Conservation (phyloP, 108 stramenopile species). For the Craspedostauros australis region DNA sequence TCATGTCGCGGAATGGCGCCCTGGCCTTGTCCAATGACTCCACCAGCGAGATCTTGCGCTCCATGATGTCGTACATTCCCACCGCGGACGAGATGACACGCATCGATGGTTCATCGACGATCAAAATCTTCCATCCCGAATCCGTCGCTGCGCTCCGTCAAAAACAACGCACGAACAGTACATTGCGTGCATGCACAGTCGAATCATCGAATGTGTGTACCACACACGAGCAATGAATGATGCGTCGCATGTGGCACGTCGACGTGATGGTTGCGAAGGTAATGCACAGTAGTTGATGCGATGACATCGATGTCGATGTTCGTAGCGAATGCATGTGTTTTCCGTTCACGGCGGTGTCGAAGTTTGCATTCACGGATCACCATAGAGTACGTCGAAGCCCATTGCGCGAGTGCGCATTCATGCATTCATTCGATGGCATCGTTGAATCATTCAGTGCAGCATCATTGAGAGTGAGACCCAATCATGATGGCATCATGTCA, state of each 20-base stretch:
- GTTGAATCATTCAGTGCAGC: no score
- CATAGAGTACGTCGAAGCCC: no score
- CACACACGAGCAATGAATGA: neutral
- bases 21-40: conserved; percentile 83
- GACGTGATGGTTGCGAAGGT: neutral
- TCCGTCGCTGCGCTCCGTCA: conserved; percentile 9
- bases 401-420: no score
- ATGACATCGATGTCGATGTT: neutral
- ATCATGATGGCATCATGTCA: no score
- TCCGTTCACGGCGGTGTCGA: no score
- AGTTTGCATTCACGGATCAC: no score
- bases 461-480: no score
- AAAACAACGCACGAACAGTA: neutral
- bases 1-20: conserved; percentile 92
- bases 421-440: no score
- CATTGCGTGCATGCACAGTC: neutral
- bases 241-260: no score
- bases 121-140: conserved; percentile 61
- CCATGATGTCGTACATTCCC: conserved; percentile 93
- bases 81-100: conserved; percentile 79
- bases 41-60: conserved; percentile 80
- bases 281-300: no score
- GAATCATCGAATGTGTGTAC: neutral
- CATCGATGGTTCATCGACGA: conserved; percentile 68
- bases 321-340: no score